Evolutionary conservation across 805 yeast species (phyloP), one percentile per base, ranked within the genome.

Genomic region (Zygotorulaspora danielsina): DNA sequence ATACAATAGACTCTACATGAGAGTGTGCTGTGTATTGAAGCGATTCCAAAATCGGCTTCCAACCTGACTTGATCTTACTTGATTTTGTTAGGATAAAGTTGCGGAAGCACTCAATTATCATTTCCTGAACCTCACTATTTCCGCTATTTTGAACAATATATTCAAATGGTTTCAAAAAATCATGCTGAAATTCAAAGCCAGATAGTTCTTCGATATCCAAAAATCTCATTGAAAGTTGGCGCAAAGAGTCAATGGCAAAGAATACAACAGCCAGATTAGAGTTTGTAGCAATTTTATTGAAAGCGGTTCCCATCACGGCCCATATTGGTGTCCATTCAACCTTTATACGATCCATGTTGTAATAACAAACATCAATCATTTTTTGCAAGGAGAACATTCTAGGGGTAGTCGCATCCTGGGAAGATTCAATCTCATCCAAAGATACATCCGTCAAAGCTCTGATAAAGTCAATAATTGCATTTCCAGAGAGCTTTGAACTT

Each of bases 241-340:
- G 78, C 50, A 93, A 72, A 0, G 97, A 89, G 59, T 93, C 97
- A 39, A 94, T 69, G 0, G 98, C 97, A 65, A 93, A 89, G 52
- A 84, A 79, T 2, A 84, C 88, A 45, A 93, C 83, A 1, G 79
- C 78, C 20, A 73, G 66, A 55, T 89, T 90, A 27, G 77, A 64
- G 57, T 85, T 84, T 42, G 94, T 80, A 2, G 95, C 95, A 48
- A 88, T 89, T 34, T 71, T 75, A 49, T 86, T 85, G 66, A 93
- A 93, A 30, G 85, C 84, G 42, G 76, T 84, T 11, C 95, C 96
- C 84, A 93, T 84, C 7, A 85, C 83, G 11, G 84, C 76, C 99
- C 99, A 93, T 43, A 93, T 71, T 39, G 86, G 90, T 5, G 95
- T 78, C 97, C 98, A 93, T 64, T 94, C 96, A 45, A 93, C 80